phyloP scores from a whole-genome alignment of 2,329 filamentous ascomycete species.

The Colletotrichum incanum region DNA sequence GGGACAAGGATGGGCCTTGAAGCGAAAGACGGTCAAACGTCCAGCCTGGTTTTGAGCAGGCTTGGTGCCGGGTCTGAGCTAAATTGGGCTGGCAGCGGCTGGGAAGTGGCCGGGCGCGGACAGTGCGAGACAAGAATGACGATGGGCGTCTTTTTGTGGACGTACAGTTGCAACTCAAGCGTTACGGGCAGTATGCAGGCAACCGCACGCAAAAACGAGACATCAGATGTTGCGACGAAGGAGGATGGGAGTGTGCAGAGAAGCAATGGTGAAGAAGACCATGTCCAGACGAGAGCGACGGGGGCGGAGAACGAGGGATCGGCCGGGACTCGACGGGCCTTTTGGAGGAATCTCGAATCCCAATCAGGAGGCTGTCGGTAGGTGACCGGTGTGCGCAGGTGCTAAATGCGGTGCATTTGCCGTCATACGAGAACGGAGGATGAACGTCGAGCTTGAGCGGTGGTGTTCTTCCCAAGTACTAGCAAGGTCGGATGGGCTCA shows the following conservation, averaged over 20 bases:
- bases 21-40: slow-evolving; percentile 45
- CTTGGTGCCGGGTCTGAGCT: slow-evolving; percentile 37
- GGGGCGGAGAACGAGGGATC: slow-evolving; percentile 11
- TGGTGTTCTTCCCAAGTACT: slow-evolving; percentile 6
- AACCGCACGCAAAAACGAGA: slow-evolving; percentile 27
- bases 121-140: slow-evolving; percentile 40
- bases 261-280: slow-evolving; percentile 34
- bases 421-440: slow-evolving; percentile 27
- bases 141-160: slow-evolving; percentile 30
- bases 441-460: slow-evolving; percentile 13
- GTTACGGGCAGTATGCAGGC: slow-evolving; percentile 38
- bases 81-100: slow-evolving; percentile 38
- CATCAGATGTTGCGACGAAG: slow-evolving; percentile 39
- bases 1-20: slow-evolving; percentile 43
- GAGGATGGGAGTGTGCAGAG: slow-evolving; percentile 36
- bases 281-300: slow-evolving; percentile 39
- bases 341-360: slow-evolving; percentile 36
- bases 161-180: slow-evolving; percentile 33
- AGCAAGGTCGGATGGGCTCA: slow-evolving; percentile 30
- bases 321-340: slow-evolving; percentile 27
- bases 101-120: slow-evolving; percentile 31
- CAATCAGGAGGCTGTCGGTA: slow-evolving; percentile 12
- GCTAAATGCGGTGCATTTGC: slow-evolving; percentile 24
- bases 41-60: slow-evolving; percentile 31
- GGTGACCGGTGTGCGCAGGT: slow-evolving; percentile 14